Conservation (phyloP, 208 protist species). For the Sergeia podlipaevii region DNA sequence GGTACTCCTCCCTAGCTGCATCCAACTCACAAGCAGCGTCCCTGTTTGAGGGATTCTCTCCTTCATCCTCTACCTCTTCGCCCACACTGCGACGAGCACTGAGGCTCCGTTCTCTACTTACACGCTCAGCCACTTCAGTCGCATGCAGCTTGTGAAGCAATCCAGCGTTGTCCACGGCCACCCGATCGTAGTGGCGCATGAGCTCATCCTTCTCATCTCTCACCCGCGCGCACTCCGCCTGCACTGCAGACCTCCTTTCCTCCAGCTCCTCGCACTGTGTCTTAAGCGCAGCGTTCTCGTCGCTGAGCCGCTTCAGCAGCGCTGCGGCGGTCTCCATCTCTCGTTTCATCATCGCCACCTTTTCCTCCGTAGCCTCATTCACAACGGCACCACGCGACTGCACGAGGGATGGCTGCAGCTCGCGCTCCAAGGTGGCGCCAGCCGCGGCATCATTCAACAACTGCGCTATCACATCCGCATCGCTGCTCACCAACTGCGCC, state of each 20-base stretch:
- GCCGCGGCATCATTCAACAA: slow-evolving; percentile 21
- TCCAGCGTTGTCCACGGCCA: slow-evolving; percentile 31
- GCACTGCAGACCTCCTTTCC: not conserved
- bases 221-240: slow-evolving; percentile 6
- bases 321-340: no score
- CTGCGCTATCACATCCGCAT: slow-evolving; percentile 14
- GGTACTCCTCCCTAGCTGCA: slow-evolving; percentile 17
- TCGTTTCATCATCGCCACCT: no score
- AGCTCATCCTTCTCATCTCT: slow-evolving; percentile 17
- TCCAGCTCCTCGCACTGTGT: not conserved
- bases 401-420: not conserved
- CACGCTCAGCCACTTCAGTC: slow-evolving; percentile 7
- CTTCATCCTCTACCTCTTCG: no score
- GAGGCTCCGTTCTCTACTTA: no score
- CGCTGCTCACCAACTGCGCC: slow-evolving; percentile 13
- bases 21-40: no score
- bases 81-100: no score
- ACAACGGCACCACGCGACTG: not conserved
- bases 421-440: slow-evolving; percentile 2
- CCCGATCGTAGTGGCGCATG: slow-evolving; percentile 22
- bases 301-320: slow-evolving; percentile 14
- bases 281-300: slow-evolving; percentile 21
- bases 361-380: no score
- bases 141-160: slow-evolving; percentile 17
- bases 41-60: no score